Conservation (phyloP, 2,329 filamentous ascomycete species). For the Rhexocercosporidium sp. region DNA sequence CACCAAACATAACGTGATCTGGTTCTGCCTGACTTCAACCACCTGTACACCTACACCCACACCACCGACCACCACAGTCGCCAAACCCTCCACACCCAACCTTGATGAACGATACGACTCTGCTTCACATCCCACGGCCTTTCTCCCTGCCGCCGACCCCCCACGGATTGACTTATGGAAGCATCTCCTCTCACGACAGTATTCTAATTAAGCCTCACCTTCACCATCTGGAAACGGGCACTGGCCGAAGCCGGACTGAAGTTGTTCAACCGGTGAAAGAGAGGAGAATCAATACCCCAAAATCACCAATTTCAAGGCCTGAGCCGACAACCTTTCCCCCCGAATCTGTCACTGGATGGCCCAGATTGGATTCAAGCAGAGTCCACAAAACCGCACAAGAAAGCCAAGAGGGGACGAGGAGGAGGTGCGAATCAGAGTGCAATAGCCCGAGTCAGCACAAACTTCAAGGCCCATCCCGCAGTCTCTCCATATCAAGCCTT, state of each 20-base stretch:
- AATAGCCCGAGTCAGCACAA: not conserved
- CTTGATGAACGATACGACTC: not conserved
- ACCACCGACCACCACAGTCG: not conserved
- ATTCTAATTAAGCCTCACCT: not conserved
- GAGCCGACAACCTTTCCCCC: not conserved
- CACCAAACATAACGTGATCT: constrained; percentile 1
- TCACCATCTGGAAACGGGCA: not conserved
- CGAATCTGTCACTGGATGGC: not conserved
- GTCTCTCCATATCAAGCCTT: not conserved
- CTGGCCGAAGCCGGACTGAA: constrained; percentile 7
- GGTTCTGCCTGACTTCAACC: not conserved
- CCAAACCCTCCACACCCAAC: not conserved
- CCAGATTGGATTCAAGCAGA: not conserved
- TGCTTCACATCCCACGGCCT: not conserved
- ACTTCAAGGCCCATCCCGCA: not conserved
- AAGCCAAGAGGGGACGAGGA: not conserved
- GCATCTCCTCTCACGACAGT: not conserved
- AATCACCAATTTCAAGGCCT: not conserved
- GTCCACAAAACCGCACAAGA: not conserved
- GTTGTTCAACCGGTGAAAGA: not conserved
- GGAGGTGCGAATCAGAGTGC: not conserved
- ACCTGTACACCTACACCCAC: not conserved
- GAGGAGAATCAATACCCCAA: not conserved
- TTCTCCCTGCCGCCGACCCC: not conserved
- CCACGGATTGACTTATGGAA: not conserved